Base-by-base conservation (phyloP, 768 basidiomycete species). In the Phlebiopsis flavidoalba region DNA sequence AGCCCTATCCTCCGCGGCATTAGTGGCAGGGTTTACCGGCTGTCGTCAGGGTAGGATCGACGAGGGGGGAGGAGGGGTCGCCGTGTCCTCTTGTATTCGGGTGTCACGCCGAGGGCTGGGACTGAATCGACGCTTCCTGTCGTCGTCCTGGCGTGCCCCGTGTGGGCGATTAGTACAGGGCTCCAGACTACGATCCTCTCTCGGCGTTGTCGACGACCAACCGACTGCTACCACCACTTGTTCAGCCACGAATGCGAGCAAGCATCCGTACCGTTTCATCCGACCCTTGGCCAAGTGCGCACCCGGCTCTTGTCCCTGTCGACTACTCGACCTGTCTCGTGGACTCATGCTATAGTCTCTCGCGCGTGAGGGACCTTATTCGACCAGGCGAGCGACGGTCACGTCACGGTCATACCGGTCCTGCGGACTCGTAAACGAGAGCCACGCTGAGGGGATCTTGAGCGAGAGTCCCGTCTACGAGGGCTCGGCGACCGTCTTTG, bases 241-340 rank as follows among this genome's bases (percentile, higher is more conserved):
- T n/a, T n/a, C n/a, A n/a, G n/a, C n/a, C n/a, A n/a, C n/a, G n/a
- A n/a, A n/a, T n/a, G n/a, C n/a, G n/a, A n/a, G n/a, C n/a, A n/a
- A n/a, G n/a, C n/a, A n/a, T n/a, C n/a, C n/a, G n/a, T n/a, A n/a
- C 80, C 0, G 82, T 82, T 60, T 82, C 81, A 60, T 83, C 80
- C 2, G 84, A 83, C 46, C 76, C n/a, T 74, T 0, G 83, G 75
- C 79, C 79, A 82, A 3, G 72, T 71, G 26, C 74, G 74, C 43
- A 76, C 70, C 46, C 67, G 69, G 53, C 72, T 73, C 36, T 72
- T 72, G 17, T 71, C 69, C n/a, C 22, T 57, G 36, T 11, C 58
- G 48, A 22, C 53, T 33, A 5, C 48, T 12, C 5, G 22, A 49
- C 35, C 50, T 63, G 15, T 21, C 45, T 31, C 53, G 47, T 1